These are phyloP conservation scores for Piper betle DNA, from an alignment of 164 flowering plant genomes.

Conservation along the genomic window DNA sequence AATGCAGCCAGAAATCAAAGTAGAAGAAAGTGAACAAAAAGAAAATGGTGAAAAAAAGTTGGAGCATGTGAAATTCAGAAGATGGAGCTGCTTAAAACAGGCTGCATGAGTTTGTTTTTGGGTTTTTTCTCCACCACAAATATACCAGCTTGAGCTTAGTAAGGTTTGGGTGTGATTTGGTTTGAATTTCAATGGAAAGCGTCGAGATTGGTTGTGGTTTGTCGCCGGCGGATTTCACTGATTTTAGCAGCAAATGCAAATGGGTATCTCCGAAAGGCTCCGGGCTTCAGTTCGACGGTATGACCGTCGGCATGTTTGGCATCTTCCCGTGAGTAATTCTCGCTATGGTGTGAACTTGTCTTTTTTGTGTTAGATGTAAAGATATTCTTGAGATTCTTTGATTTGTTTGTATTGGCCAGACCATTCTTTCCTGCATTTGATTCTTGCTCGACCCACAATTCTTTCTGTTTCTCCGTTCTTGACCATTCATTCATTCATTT, in stretches of 20 bases:
- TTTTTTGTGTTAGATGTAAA: constrained; percentile 15
- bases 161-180: constrained; percentile 11
- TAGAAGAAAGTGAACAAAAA: too few species aligned
- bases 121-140: constrained; percentile 8
- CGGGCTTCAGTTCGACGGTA: neutral
- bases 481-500: too few species aligned
- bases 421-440: constrained; percentile 16
- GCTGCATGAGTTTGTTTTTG: constrained; percentile 6
- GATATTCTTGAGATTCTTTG: constrained; percentile 4
- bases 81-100: neutral
- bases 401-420: constrained; percentile 5
- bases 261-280: constrained; percentile 11
- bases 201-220: constrained; percentile 19
- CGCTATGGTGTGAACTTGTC: constrained; percentile 38
- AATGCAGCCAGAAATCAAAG: neutral
- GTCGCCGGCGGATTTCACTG: constrained; percentile 15
- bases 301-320: constrained; percentile 7
- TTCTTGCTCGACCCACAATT: constrained; percentile 5
- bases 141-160: neutral
- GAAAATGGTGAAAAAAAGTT: too few species aligned
- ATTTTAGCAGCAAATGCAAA: constrained; percentile 18
- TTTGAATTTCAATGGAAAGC: constrained; percentile 21
- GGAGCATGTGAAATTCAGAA: neutral
- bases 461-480: constrained; percentile 7
- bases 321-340: constrained; percentile 25